Percentiles rank a stretch among this genome's conserved stretches.
Conservation (phyloP, 192 early-diverging fungal species). For the Backusella liffmaniae region DNA sequence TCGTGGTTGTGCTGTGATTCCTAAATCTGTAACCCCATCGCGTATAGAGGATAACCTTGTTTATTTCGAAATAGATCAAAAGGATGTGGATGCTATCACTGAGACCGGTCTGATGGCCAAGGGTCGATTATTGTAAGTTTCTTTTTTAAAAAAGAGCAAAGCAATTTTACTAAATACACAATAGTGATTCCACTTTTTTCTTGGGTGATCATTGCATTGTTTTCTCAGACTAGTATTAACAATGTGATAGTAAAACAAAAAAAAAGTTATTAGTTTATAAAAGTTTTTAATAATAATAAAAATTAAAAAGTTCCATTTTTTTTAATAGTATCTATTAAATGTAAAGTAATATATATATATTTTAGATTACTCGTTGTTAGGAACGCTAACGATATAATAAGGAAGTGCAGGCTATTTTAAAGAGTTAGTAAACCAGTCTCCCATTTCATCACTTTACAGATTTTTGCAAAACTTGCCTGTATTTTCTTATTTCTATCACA, state of each 20-base stretch:
- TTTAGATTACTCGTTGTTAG: conserved; percentile 18
- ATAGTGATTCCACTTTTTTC: not conserved
- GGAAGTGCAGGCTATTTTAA: conserved; percentile 47
- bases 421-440: not conserved
- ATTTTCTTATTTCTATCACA: conserved; percentile 90
- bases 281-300: not conserved
- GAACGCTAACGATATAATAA: conserved; percentile 51
- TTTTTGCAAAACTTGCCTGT: conserved; percentile 46
- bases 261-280: too few relatives aligned
- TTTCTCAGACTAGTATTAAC: not conserved
- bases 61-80: conserved; percentile 35
- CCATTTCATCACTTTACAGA: not conserved
- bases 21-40: conserved; percentile 54
- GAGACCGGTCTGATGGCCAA: conserved; percentile 5
- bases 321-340: not conserved
- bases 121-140: not conserved
- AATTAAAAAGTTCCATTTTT: not conserved
- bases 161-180: not conserved
- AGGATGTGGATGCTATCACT: conserved; percentile 27
- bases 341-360: not conserved
- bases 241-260: not conserved
- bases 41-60: conserved; percentile 57
- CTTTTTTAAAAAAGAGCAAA: not conserved
- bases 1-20: conserved; percentile 55
- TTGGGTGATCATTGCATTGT: not conserved